Evolutionary conservation across 2,329 filamentous ascomycete genomes (phyloP).

Genomic region (Whalleya microplaca): DNA sequence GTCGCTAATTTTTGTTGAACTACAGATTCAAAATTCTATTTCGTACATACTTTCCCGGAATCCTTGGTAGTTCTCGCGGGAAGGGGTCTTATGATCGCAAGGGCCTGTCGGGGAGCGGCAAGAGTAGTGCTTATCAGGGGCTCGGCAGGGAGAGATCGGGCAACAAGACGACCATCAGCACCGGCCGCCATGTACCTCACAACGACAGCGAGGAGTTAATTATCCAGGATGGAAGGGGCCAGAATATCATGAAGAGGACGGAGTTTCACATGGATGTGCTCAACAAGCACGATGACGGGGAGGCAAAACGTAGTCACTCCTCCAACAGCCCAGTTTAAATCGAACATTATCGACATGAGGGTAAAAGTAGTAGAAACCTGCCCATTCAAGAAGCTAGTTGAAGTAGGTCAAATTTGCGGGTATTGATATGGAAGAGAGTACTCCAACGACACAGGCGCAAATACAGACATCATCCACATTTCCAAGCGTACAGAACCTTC

Average conservation of each 20-base stretch:
- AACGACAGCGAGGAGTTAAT: constrained; percentile 11
- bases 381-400: not conserved
- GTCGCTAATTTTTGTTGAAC: not conserved
- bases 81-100: not conserved
- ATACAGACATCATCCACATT: not conserved
- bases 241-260: constrained; percentile 1
- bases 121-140: not conserved
- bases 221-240: not conserved
- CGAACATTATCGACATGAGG: too few relatives aligned
- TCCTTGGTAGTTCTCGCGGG: constrained; percentile 1
- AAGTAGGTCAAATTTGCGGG: not conserved
- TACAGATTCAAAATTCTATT: constrained; percentile 4
- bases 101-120: not conserved
- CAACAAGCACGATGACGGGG: not conserved
- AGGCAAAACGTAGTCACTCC: not conserved
- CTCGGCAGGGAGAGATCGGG: not conserved
- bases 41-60: constrained; percentile 2
- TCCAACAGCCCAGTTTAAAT: not conserved
- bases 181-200: not conserved
- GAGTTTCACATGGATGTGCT: constrained; percentile 6
- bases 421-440: not conserved
- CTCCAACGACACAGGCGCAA: not conserved
- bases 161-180: not conserved
- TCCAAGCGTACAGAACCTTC: not conserved
- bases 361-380: too few relatives aligned